Base-by-base conservation (phyloP, 495 filamentous ascomycete genomes). In the Xylaria scruposa region DNA sequence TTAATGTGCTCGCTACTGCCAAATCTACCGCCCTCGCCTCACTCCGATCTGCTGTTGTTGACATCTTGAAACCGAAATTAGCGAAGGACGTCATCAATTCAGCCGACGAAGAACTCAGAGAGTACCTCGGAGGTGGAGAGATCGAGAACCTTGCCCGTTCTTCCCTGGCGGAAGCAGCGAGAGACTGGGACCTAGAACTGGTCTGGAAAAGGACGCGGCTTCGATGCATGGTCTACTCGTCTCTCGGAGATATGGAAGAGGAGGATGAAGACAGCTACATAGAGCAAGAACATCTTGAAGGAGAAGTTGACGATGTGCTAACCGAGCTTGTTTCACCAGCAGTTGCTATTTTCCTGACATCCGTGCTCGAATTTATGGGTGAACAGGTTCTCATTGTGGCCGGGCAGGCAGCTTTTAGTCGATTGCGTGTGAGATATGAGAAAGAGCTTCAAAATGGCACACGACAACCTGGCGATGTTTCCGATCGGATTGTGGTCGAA, bases 211-310 rank as follows among this genome's bases (percentile, higher is more conserved):
- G 95, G 64, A 95, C 94, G 1, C 91, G 97, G 62, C 82, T 99
- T 68, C 89, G 96, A 67, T 96, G 95, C 77, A 98, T 99, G 97
- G 95, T 98, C 21, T 98, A 98, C 79, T 98, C 94, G 8, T 94
- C 94, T 13, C 83, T 99, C 17, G 97, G 97, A 31, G 96, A 99
- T 76, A 90, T 99, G 88, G 97, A 99, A 80, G 95, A 97, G 82
- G 94, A 98, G 75, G 97, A 98, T 65, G 96, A 99, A 78, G 94
- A 97, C 77, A 90, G 89, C 73, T 93, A 90, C 74, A 92, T 94
- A 75, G 86, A 91, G 59, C 87, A 91, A 74, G 92, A 94, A 44
- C 86, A 90, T 53, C 85, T 92, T 6, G 85, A 88, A 13, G 86
- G 88, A 47, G 83, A 73, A 70, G 83, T 75, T 40, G 86, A 85